Base-by-base conservation (phyloP, 768 basidiomycete genomes). In the Crepidotus variabilis region DNA sequence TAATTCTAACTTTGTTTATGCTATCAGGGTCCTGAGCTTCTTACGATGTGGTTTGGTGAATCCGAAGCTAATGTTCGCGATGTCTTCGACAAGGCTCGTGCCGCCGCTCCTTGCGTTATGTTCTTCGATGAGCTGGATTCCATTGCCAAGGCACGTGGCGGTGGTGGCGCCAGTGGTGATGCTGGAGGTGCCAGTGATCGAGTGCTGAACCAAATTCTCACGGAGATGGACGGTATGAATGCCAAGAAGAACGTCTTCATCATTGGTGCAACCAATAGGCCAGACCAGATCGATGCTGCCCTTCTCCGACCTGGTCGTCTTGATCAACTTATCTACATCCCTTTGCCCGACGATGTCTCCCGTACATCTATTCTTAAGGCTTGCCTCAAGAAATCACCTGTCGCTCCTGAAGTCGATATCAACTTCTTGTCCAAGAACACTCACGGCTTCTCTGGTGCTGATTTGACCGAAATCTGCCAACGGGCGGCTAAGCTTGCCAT, bases 21-120 rank as follows among this genome's bases (percentile, higher is more conserved):
- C 16, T 52, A 57, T 13, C 62, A 89, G 85, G 96, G 97, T 61
- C 96, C 96, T 60, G 97, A 98, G 75, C 81, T 98, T 45, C 86
- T 98, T 45, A 99, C 95, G 6, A 98, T 98, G 96, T 99, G 97
- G 94, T 98, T 99, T 75, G 97, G 97, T 86, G 97, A 99, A 82
- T 98, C 96, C 6, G 97, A 99, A 78, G 97, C 96, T 61, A 99
- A 99, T 67, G 97, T 99, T 59, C 93, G 97, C 65, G 96, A 98
- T 64, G 94, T 98, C 61, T 99, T 99, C 74, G 97, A 99, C 84
- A 98, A 98, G 77, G 97, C 97, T 28, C 92, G 97, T 63, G 97
- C 97, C 16, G 97, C 97, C 7, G 96, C 97, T 23, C 97, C 97
- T 54, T 98, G 97, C 70, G 97, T 99, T 64, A 97, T 99, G 94